Conservation (phyloP, 2,329 filamentous ascomycete species). For the Fusarium sp. region DNA sequence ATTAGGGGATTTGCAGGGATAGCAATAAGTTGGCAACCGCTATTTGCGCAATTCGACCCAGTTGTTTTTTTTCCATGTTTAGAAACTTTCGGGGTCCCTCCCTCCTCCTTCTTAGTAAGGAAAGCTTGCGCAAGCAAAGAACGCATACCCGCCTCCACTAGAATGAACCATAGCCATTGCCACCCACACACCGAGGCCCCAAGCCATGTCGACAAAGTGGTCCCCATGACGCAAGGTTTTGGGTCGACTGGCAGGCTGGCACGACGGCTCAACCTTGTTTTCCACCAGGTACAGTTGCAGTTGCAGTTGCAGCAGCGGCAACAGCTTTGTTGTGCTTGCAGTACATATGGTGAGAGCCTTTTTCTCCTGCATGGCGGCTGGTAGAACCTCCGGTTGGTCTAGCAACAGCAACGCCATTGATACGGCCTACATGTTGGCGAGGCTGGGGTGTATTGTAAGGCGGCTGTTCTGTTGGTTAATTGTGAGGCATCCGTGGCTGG, state of each 20-base stretch:
- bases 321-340: background rate
- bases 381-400: slow-evolving; percentile 1
- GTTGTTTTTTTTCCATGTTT: background rate
- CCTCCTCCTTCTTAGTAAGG: slow-evolving; percentile 9
- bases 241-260: background rate
- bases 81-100: slow-evolving; percentile 1
- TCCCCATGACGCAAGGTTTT: slow-evolving; percentile 24
- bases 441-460: slow-evolving; percentile 1
- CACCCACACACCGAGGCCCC: background rate
- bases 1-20: background rate
- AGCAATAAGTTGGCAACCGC: background rate
- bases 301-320: background rate
- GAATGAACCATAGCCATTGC: slow-evolving; percentile 15
- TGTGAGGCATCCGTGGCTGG: background rate
- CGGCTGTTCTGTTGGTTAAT: background rate
- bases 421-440: background rate
- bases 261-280: slow-evolving; percentile 3
- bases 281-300: background rate
- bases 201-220: background rate
- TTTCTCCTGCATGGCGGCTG: background rate
- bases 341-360: background rate
- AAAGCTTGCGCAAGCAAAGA: slow-evolving; percentile 33
- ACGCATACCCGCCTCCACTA: slow-evolving; percentile 24
- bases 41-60: background rate
- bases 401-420: slow-evolving; percentile 5